These are phyloP conservation scores for Debaryomyces maramus DNA, from an alignment of 805 yeast genomes.

Conservation along the genomic window DNA sequence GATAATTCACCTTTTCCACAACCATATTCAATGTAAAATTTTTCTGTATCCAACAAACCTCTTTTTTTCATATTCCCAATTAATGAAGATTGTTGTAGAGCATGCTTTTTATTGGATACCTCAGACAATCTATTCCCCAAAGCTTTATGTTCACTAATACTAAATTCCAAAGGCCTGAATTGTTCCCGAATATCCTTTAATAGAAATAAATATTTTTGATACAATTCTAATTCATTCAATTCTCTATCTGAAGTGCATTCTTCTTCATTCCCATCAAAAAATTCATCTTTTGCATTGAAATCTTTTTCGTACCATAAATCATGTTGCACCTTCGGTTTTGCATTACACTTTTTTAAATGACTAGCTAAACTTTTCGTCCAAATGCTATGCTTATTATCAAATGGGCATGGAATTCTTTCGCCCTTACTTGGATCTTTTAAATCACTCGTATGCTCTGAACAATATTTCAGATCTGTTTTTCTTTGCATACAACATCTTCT, in stretches of 20 bases:
- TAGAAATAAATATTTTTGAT: slow-evolving; percentile 17
- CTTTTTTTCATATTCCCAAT: slow-evolving; percentile 60
- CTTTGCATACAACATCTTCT: slow-evolving; percentile 65
- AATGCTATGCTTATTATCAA: slow-evolving; percentile 72
- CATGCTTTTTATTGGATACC: slow-evolving; percentile 67
- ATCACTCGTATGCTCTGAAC: slow-evolving; percentile 59
- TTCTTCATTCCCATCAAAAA: slow-evolving; percentile 7
- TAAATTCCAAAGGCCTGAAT: slow-evolving; percentile 18
- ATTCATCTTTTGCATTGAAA: slow-evolving; percentile 36
- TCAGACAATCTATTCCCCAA: slow-evolving; percentile 44
- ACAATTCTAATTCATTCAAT: slow-evolving; percentile 16
- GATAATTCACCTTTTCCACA: slow-evolving; percentile 88
- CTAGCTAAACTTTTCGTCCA: slow-evolving; percentile 56
- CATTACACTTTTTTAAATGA: slow-evolving; percentile 66
- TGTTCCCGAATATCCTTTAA: slow-evolving; percentile 11
- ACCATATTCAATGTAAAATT: slow-evolving; percentile 73
- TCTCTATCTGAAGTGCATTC: slow-evolving; percentile 12
- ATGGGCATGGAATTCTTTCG: slow-evolving; percentile 68
- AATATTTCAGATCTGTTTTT: slow-evolving; percentile 46
- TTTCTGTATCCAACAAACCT: slow-evolving; percentile 35
- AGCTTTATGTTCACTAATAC: slow-evolving; percentile 27
- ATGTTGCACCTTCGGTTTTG: slow-evolving; percentile 31
- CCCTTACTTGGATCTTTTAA: slow-evolving; percentile 19
- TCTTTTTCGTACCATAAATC: slow-evolving; percentile 55
- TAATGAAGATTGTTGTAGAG: slow-evolving; percentile 77